Evolutionary conservation across 2,329 filamentous ascomycete species (phyloP), one percentile per base, ranked within the genome.

Genomic region (Tolypocladium album): DNA sequence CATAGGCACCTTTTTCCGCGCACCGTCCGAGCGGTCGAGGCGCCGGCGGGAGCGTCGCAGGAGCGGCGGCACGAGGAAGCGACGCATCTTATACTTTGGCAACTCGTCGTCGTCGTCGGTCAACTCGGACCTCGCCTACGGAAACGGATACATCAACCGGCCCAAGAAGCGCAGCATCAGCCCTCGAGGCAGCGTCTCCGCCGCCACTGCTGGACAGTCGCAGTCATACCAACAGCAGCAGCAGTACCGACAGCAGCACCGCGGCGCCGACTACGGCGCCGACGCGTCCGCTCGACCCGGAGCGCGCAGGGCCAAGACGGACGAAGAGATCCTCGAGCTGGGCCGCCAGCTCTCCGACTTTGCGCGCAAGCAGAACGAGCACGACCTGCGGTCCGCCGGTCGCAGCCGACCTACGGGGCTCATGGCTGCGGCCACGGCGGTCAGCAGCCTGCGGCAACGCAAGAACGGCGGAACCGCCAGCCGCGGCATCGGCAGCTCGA

Each of bases 111-210:
- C 84, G 2, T 88, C 85, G 0, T 88, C 85, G 0, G 77, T 88
- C 59, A 85, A 88, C 70, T 83, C 82, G 24, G 87, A 90, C 68
- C 74, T 89, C 62, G 86, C 86, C 12, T 89, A 88, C 68, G 86
- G 87, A 12, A 79, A 75, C 59, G 86, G 84, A 20, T 87, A 81
- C 63, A 75, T 83, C 55, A 78, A 78, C 62, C 72, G 74, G 42
- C 61, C 66, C 11, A 73, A 70, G 62, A 67, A 66, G 58, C 68
- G 68, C 45, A 69, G 65, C 53, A 64, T 67, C 27, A 68, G 69
- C 58, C 67, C 67, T 36, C 64, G 64, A 58, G 67, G 64, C 62
- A 56, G 63, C 60, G 39, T 9, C 4, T 31, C 40, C 2, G 15
- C 34, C n/a, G 40, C 31, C 7, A 20, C 34, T 7, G 38, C 58